phyloP scores from a whole-genome alignment of 345 rosid genomes.

The Salix caprea region DNA sequence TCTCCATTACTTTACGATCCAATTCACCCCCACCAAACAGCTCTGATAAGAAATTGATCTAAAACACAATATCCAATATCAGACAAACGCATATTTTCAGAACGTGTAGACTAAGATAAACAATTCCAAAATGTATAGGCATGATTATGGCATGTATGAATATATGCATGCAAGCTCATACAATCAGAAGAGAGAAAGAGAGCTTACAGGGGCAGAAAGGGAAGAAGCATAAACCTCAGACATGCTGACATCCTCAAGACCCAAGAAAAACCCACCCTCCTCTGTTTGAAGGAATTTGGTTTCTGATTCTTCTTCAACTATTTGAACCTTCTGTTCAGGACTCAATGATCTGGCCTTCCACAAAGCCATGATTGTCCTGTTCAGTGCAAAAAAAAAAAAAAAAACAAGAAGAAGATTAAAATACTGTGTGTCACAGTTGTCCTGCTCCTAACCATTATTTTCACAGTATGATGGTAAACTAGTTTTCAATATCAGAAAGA shows the following conservation, averaged over 20 bases:
- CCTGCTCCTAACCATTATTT: background rate
- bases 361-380: conserved; percentile 93
- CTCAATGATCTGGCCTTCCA: conserved; percentile 92
- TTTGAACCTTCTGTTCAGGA: conserved; percentile 88
- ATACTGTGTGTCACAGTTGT: background rate
- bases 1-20: conserved; percentile 81
- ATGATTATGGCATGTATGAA: background rate
- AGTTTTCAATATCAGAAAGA: background rate
- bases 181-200: background rate
- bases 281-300: conserved; percentile 61
- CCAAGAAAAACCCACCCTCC: conserved; percentile 77
- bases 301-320: conserved; percentile 90
- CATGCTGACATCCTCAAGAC: conserved; percentile 76
- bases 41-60: conserved; percentile 73
- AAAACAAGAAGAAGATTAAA: background rate
- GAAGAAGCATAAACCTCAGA: conserved; percentile 63
- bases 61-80: conserved; percentile 11
- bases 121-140: background rate
- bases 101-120: background rate
- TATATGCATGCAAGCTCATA: background rate
- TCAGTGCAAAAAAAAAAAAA: background rate
- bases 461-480: background rate
- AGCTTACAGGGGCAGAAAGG: conserved; percentile 69
- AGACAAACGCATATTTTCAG: background rate
- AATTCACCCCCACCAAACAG: conserved; percentile 74